Percentiles rank a stretch among this genome's conserved stretches.
Evolutionary conservation across 108 stramenopile species (phyloP).

Genomic region (Conticribra weissflogii): DNA sequence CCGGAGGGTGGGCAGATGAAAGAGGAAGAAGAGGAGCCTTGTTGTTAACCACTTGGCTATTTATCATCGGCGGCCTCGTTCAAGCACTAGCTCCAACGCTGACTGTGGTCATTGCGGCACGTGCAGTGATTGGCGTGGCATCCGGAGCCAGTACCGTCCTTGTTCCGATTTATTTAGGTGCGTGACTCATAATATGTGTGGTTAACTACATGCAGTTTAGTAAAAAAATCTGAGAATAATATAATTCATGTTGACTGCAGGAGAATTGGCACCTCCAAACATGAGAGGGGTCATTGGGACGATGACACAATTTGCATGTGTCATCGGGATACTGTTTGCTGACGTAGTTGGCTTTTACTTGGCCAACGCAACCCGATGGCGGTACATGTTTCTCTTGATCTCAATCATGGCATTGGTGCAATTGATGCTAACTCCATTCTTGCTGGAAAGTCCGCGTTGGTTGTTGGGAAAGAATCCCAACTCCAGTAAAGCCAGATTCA

Average conservation of each 20-base stretch:
- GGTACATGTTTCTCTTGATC: slow-evolving; percentile 87
- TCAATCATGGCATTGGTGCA: slow-evolving; percentile 74
- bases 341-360: slow-evolving; percentile 86
- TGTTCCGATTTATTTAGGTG: slow-evolving; percentile 94
- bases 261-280: slow-evolving; percentile 90
- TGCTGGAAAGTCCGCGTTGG: slow-evolving; percentile 93
- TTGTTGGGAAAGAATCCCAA: slow-evolving; percentile 76
- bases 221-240: too few relatives aligned
- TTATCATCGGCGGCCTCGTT: slow-evolving; percentile 76
- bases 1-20: slow-evolving; percentile 66
- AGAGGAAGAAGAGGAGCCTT: slow-evolving; percentile 81
- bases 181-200: slow-evolving; percentile 1
- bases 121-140: slow-evolving; percentile 94
- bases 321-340: slow-evolving; percentile 89
- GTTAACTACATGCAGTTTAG: too few relatives aligned
- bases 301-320: slow-evolving; percentile 95
- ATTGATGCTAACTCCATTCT: slow-evolving; percentile 76
- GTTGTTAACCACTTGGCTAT: slow-evolving; percentile 73
- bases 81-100: slow-evolving; percentile 80
- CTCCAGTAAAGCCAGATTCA: slow-evolving; percentile 81
- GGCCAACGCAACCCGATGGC: slow-evolving; percentile 73
- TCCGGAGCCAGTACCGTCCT: slow-evolving; percentile 87
- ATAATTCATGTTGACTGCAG: background rate
- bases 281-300: slow-evolving; percentile 96
- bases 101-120: slow-evolving; percentile 71